Percentiles rank a stretch among this genome's conserved stretches.
Conservation (phyloP, 768 basidiomycete genomes). For the Suillus subluteus region DNA sequence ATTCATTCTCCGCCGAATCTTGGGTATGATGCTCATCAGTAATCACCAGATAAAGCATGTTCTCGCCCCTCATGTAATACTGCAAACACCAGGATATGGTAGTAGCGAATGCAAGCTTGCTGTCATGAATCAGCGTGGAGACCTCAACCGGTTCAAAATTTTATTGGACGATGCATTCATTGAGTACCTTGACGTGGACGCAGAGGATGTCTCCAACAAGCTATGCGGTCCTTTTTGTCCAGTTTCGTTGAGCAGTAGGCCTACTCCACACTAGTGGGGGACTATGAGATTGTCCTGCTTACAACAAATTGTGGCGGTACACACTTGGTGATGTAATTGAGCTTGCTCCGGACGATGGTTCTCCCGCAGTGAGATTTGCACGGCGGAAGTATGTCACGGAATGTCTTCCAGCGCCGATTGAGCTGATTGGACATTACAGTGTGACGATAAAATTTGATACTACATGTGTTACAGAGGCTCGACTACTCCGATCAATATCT, state of each 20-base stretch:
- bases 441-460: no score
- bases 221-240: conserved; percentile 12
- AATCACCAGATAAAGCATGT: conserved; percentile 18
- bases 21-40: neutral
- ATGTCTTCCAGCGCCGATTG: no score
- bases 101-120: conserved; percentile 19
- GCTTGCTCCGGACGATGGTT: no score
- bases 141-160: conserved; percentile 21
- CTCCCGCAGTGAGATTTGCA: no score
- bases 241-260: neutral
- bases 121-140: neutral
- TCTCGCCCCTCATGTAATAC: conserved; percentile 18
- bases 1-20: neutral
- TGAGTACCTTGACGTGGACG: conserved; percentile 23
- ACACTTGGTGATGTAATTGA: no score
- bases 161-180: conserved; percentile 12
- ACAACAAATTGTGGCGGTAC: no score
- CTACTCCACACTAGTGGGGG: conserved; percentile 7
- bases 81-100: conserved; percentile 15
- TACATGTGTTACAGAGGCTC: no score
- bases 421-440: no score
- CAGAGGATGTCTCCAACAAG: conserved; percentile 17
- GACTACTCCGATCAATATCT: no score
- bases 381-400: no score
- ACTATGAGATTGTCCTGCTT: no score